phyloP scores from a whole-genome alignment of 108 stramenopile genomes.

The Nitzschia sp. region DNA sequence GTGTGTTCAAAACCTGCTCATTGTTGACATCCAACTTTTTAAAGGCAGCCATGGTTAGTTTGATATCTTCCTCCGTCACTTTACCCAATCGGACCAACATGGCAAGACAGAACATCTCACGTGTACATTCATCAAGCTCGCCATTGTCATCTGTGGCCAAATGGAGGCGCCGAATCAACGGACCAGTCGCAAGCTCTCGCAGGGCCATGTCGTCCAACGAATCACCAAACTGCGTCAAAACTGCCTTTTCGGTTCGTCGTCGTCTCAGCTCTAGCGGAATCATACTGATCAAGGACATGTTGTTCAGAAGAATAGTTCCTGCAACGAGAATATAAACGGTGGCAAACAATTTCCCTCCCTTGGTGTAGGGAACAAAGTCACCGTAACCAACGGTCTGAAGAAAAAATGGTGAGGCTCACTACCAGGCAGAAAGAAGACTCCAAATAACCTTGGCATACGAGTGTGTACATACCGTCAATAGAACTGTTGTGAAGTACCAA shows the following conservation, averaged over 20 bases:
- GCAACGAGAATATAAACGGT: slow-evolving; percentile 73
- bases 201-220: slow-evolving; percentile 78
- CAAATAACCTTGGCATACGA: neutral
- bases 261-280: slow-evolving; percentile 86
- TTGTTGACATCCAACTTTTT: slow-evolving; percentile 71
- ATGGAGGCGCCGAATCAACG: slow-evolving; percentile 72
- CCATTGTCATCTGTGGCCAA: slow-evolving; percentile 60
- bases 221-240: slow-evolving; percentile 77
- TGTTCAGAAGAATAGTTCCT: slow-evolving; percentile 78
- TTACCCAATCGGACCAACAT: slow-evolving; percentile 89
- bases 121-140: slow-evolving; percentile 82
- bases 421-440: neutral
- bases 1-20: slow-evolving; percentile 65
- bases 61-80: slow-evolving; percentile 80
- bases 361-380: slow-evolving; percentile 79
- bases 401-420: neutral
- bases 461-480: slow-evolving; percentile 46
- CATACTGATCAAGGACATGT: slow-evolving; percentile 89
- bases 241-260: slow-evolving; percentile 77
- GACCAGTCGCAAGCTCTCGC: slow-evolving; percentile 83
- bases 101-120: slow-evolving; percentile 89
- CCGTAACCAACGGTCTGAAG: slow-evolving; percentile 64
- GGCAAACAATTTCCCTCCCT: slow-evolving; percentile 68
- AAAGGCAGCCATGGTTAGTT: slow-evolving; percentile 82
- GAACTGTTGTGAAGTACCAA: slow-evolving; percentile 76